Evolutionary conservation across 2,329 filamentous ascomycete genomes (phyloP).

Genomic region (Sordariomycetes sp.): DNA sequence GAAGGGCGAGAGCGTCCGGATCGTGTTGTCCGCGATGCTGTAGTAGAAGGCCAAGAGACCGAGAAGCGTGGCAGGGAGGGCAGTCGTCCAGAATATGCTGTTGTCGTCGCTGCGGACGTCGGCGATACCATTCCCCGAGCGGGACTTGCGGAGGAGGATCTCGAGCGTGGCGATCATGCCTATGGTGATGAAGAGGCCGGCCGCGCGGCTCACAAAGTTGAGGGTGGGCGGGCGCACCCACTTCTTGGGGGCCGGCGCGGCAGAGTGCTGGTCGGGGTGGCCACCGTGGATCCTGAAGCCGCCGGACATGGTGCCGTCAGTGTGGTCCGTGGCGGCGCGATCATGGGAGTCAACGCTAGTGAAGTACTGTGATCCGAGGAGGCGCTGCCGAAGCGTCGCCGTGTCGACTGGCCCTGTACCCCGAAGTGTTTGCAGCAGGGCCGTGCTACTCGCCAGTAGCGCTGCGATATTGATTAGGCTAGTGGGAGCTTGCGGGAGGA

Average conservation of each 20-base stretch:
- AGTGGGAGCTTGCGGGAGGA: constrained; percentile 23
- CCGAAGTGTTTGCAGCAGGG: constrained; percentile 20
- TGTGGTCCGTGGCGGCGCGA: constrained; percentile 10
- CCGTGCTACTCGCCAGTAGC: constrained; percentile 22
- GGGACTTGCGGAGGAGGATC: constrained; percentile 19
- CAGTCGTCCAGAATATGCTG: constrained; percentile 23
- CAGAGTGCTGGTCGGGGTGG: constrained; percentile 10
- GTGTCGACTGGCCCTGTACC: constrained; percentile 21
- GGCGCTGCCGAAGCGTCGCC: constrained; percentile 14
- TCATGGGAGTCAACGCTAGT: constrained; percentile 24
- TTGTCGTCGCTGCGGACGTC: constrained; percentile 15
- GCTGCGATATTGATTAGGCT: constrained; percentile 22
- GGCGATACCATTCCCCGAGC: constrained; percentile 16
- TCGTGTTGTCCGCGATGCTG: constrained; percentile 17
- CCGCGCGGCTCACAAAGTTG: constrained; percentile 15
- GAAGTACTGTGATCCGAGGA: constrained; percentile 17
- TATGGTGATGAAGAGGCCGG: constrained; percentile 14
- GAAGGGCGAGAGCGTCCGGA: constrained; percentile 21
- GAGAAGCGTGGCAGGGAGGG: constrained; percentile 18
- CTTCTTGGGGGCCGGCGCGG: constrained; percentile 6
- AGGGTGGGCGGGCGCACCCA: constrained; percentile 20
- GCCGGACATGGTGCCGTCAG: constrained; percentile 3
- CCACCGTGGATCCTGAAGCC: neutral
- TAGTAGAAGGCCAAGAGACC: constrained; percentile 18
- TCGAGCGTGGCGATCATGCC: constrained; percentile 22